Percentiles rank a stretch among this genome's conserved stretches.
Evolutionary conservation across 345 rosid species (phyloP).

Genomic region (Eucalyptus albens): DNA sequence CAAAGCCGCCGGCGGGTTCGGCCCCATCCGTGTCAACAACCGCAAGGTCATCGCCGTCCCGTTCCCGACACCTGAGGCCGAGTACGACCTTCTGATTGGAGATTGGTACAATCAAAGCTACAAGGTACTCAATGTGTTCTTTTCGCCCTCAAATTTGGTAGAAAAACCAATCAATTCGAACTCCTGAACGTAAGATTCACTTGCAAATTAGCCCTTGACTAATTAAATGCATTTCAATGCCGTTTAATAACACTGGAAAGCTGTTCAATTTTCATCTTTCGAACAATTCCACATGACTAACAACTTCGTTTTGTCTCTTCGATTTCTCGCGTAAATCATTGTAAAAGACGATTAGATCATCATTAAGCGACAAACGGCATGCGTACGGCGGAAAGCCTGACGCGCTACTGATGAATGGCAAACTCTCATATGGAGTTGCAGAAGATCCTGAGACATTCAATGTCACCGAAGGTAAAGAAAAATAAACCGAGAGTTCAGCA

Average conservation of each 20-base stretch:
- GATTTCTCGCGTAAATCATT: background rate
- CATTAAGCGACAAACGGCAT: background rate
- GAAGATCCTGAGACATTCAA: constrained; percentile 13
- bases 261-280: background rate
- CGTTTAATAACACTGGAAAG: fast-evolving
- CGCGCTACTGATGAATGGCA: constrained; percentile 30
- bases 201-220: background rate
- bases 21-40: constrained; percentile 30
- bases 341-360: background rate
- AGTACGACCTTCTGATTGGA: constrained; percentile 41
- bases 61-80: constrained; percentile 36
- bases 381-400: background rate
- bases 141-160: background rate
- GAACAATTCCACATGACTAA: background rate
- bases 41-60: constrained; percentile 22
- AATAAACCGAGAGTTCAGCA: background rate
- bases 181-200: background rate
- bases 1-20: constrained; percentile 41
- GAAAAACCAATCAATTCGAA: background rate
- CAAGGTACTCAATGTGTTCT: background rate
- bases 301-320: background rate
- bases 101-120: constrained; percentile 23
- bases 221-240: background rate
- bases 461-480: constrained; percentile 20
- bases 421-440: constrained; percentile 13